Evolutionary conservation across 768 basidiomycete species (phyloP).

Genomic region (Amanita subjunquillea): DNA sequence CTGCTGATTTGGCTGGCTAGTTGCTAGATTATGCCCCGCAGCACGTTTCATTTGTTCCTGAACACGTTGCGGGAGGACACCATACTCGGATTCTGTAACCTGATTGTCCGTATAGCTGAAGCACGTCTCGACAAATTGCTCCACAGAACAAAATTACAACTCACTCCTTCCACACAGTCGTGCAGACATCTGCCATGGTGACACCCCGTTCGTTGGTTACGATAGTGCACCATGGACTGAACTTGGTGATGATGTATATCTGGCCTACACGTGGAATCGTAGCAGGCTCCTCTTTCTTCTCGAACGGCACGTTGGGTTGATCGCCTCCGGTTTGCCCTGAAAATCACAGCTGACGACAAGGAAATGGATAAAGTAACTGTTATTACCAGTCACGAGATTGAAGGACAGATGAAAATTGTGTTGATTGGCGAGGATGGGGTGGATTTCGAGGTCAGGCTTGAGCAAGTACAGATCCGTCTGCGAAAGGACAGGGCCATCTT

Average conservation of each 20-base stretch:
- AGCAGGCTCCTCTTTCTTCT: slow-evolving; percentile 50
- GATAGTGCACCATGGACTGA: slow-evolving; percentile 73
- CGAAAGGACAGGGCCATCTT: slow-evolving; percentile 5
- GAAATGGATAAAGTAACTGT: not conserved
- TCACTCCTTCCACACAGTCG: slow-evolving; percentile 67
- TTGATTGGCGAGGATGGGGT: slow-evolving; percentile 59
- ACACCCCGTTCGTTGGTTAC: slow-evolving; percentile 66
- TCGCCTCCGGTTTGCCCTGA: slow-evolving; percentile 51
- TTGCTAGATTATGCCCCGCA: slow-evolving; percentile 28
- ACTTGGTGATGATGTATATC: slow-evolving; percentile 45
- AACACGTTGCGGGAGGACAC: slow-evolving; percentile 44
- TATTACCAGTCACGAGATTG: slow-evolving; percentile 56
- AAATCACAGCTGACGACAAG: not conserved
- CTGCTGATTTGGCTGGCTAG: slow-evolving; percentile 9
- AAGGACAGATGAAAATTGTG: slow-evolving; percentile 56
- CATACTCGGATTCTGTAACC: slow-evolving; percentile 59
- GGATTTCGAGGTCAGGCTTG: slow-evolving; percentile 53
- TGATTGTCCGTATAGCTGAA: slow-evolving; percentile 58
- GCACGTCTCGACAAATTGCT: not conserved
- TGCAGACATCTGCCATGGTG: slow-evolving; percentile 67
- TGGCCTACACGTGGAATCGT: slow-evolving; percentile 57
- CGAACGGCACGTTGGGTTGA: slow-evolving; percentile 46
- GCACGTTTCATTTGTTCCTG: slow-evolving; percentile 67
- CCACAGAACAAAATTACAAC: slow-evolving; percentile 15
- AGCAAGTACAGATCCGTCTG: slow-evolving; percentile 72